Conservation (phyloP, 352 stramenopile genomes). For the Phytophthora podocarpi region DNA sequence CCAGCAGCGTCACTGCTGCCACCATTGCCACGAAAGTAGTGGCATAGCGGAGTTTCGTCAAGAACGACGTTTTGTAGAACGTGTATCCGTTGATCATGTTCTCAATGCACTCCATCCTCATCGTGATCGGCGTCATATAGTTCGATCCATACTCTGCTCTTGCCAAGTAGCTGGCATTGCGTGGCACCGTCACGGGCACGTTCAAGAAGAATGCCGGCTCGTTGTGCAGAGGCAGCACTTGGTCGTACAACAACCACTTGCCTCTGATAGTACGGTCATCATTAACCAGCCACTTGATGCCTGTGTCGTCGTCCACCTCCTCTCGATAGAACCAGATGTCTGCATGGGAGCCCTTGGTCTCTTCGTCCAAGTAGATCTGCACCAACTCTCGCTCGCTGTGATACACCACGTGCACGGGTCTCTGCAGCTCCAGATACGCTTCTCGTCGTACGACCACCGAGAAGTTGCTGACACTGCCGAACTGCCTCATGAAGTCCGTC, state of each 20-base stretch:
- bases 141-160: constrained; percentile 66
- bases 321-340: constrained; percentile 84
- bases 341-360: constrained; percentile 59
- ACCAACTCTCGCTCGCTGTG: constrained; percentile 59
- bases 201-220: constrained; percentile 56
- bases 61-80: constrained; percentile 61
- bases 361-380: constrained; percentile 65
- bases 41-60: constrained; percentile 26
- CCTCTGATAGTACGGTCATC: constrained; percentile 71
- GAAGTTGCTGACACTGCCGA: constrained; percentile 61
- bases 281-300: constrained; percentile 64
- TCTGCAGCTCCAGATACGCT: constrained; percentile 51
- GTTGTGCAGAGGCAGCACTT: constrained; percentile 61
- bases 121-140: constrained; percentile 76
- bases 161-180: constrained; percentile 65
- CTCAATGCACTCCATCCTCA: constrained; percentile 81
- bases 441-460: constrained; percentile 48
- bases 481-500: constrained; percentile 51
- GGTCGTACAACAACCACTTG: constrained; percentile 66
- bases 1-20: constrained; percentile 33
- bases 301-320: constrained; percentile 40
- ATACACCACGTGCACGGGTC: constrained; percentile 58
- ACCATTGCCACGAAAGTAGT: constrained; percentile 33
- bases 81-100: constrained; percentile 79
- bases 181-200: constrained; percentile 53